Evolutionary conservation across 176 grass and related monocot species (phyloP).

Genomic region (Tillandsia fasciculata): DNA sequence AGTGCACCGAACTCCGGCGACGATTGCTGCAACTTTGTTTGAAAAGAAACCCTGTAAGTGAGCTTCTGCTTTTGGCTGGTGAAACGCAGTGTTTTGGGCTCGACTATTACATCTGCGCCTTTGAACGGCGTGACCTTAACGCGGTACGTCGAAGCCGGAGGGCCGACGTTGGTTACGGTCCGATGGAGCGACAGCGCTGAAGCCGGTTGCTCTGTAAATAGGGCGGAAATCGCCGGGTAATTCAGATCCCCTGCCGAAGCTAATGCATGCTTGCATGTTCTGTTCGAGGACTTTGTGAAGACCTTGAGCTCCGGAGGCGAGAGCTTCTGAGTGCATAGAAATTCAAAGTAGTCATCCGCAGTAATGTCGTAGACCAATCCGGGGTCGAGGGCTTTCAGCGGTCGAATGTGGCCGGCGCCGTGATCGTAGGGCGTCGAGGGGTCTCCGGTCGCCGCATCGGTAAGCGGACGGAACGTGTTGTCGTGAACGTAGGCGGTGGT

Average conservation of each 20-base stretch:
- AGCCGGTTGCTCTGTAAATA: slow-evolving; percentile 40
- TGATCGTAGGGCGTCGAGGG: slow-evolving; percentile 73
- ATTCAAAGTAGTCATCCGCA: slow-evolving; percentile 65
- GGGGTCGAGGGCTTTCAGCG: slow-evolving; percentile 56
- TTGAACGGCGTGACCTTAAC: slow-evolving; percentile 53
- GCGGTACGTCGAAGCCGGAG: slow-evolving; percentile 49
- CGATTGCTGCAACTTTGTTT: slow-evolving; percentile 42
- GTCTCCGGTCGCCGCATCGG: slow-evolving; percentile 64
- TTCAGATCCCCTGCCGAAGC: slow-evolving; percentile 67
- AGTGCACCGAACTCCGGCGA: slow-evolving; percentile 68
- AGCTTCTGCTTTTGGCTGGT: slow-evolving; percentile 65
- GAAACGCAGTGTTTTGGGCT: slow-evolving; percentile 58
- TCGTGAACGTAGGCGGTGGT: slow-evolving; percentile 95
- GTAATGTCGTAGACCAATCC: slow-evolving; percentile 77
- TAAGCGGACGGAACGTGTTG: slow-evolving; percentile 55
- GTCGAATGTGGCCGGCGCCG: slow-evolving; percentile 88
- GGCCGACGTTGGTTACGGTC: slow-evolving; percentile 77
- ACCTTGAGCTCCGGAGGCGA: slow-evolving; percentile 60
- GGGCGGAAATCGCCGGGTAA: slow-evolving; percentile 79
- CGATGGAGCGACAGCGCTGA: slow-evolving; percentile 44
- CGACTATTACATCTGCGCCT: slow-evolving; percentile 49
- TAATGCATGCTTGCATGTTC: slow-evolving; percentile 59
- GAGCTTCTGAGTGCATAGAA: slow-evolving; percentile 82
- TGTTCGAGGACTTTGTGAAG: slow-evolving; percentile 69
- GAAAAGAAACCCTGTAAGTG: slow-evolving; percentile 61